Base-by-base conservation (phyloP, 1,284 basidiomycete genomes). In the Ustilago vetiveriae region DNA sequence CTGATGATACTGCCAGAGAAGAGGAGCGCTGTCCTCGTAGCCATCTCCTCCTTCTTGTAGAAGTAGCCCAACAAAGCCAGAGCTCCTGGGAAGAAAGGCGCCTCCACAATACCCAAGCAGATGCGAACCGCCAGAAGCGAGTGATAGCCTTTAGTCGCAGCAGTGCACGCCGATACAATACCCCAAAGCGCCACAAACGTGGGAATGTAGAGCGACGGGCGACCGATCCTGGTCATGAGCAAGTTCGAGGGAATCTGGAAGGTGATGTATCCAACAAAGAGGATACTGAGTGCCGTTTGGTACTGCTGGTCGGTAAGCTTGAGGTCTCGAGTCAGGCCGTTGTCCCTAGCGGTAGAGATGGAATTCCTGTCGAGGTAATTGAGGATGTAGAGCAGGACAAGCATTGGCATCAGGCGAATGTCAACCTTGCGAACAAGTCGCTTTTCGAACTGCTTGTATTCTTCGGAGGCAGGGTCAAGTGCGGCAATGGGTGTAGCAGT, bases 221-320 rank as follows among this genome's bases (percentile, higher is more conserved):
- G 41, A 21, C 71, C 72, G 30, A 80, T 65, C 37, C 72, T 76
- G 32, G 78, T 67, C 65, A 82, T 70, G 44, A 83, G 33, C 67
- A 80, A 63, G 55, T 82, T 82, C 30, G 79, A 90, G 16, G 89
- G 90, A 46, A 90, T 86, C 80, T 92, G 90, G 88, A 90, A 90
- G 50, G 90, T 81, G 65, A 90, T 88, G 74, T 92, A 92, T 23
- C 90, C 90, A 41, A 90, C 86, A 74, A 90, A 92, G 35, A 92
- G 86, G 60, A 91, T 87, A 21, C 88, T 88, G 27, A 92, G 82
- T 22, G 91, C 82, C 0, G 88, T 90, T 14, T 51, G 51, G 29
- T 60, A 75, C 30, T 75, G 41, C 5, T 39, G 60, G 47, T 44
- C 75, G 64, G 43, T 70, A 21, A 83, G 58, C 29, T 53, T 40